phyloP scores from a whole-genome alignment of 75 land plant genomes.

The Pinus taeda region DNA sequence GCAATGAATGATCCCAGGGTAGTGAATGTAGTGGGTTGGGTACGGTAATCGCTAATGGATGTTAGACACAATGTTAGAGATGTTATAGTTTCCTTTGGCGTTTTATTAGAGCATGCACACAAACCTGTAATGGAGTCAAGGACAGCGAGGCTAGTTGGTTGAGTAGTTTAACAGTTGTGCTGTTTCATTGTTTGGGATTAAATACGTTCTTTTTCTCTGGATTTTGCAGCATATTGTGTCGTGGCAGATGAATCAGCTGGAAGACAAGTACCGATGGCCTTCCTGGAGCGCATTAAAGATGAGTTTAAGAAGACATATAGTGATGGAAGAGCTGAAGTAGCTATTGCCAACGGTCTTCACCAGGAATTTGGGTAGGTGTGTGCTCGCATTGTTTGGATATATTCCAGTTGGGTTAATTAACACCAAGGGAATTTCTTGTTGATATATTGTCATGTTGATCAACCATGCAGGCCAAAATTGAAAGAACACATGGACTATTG shows the following conservation, averaged over 20 bases:
- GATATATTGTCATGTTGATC: neutral
- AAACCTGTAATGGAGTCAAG: neutral
- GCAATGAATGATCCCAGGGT: conserved; percentile 6
- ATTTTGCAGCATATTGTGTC: conserved; percentile 52
- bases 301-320: conserved; percentile 54
- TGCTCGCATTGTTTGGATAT: neutral
- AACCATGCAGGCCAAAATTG: conserved; percentile 52
- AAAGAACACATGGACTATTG: conserved; percentile 82
- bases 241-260: conserved; percentile 65
- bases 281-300: conserved; percentile 63
- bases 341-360: conserved; percentile 47
- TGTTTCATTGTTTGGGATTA: neutral
- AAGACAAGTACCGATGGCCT: conserved; percentile 58
- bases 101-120: neutral
- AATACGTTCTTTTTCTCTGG: neutral
- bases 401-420: neutral
- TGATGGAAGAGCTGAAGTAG: conserved; percentile 57
- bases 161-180: neutral
- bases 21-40: neutral
- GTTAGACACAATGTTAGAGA: neutral
- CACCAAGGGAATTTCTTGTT: neutral
- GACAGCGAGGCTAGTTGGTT: neutral
- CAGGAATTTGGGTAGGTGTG: conserved; percentile 51
- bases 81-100: neutral
- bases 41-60: neutral